Conservation (phyloP, 2,329 filamentous ascomycete genomes). For the Aspergillus niger region DNA sequence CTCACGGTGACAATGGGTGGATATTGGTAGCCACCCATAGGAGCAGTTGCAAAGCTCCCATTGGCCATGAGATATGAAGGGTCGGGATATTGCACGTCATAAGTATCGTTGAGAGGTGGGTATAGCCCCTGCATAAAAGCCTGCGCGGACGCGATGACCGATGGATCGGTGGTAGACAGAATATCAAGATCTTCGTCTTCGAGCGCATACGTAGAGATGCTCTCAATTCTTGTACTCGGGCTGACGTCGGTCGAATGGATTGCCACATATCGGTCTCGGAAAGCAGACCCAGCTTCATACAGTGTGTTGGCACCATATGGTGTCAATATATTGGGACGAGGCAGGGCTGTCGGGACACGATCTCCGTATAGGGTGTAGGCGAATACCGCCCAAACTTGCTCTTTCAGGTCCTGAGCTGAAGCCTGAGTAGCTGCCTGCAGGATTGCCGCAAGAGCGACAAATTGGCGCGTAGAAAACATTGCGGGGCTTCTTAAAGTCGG, state of each 20-base stretch:
- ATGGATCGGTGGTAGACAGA: constrained; percentile 51
- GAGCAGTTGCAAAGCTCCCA: constrained; percentile 48
- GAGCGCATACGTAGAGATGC: constrained; percentile 49
- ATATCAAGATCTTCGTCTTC: constrained; percentile 52
- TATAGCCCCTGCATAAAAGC: constrained; percentile 66
- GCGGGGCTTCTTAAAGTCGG: neutral
- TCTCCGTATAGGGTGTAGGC: constrained; percentile 59
- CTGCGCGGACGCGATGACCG: constrained; percentile 56
- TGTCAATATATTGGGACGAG: constrained; percentile 47
- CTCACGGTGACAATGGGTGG: constrained; percentile 50
- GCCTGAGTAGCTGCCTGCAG: constrained; percentile 21
- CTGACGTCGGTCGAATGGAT: constrained; percentile 23
- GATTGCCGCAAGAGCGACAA: constrained; percentile 11
- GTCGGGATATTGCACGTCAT: constrained; percentile 35
- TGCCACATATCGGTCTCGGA: constrained; percentile 57
- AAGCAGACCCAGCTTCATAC: constrained; percentile 51
- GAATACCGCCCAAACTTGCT: constrained; percentile 52
- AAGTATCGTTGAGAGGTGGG: constrained; percentile 49
- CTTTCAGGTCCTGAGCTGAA: constrained; percentile 30
- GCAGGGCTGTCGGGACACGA: constrained; percentile 50
- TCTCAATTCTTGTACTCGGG: constrained; percentile 42
- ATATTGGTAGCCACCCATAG: constrained; percentile 61
- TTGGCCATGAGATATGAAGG: constrained; percentile 51
- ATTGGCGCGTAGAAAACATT: neutral
- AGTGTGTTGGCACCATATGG: constrained; percentile 59